Evolutionary conservation across 2,329 filamentous ascomycete genomes (phyloP), one percentile per base, ranked within the genome.

Genomic region (Bipolaris bicolor): DNA sequence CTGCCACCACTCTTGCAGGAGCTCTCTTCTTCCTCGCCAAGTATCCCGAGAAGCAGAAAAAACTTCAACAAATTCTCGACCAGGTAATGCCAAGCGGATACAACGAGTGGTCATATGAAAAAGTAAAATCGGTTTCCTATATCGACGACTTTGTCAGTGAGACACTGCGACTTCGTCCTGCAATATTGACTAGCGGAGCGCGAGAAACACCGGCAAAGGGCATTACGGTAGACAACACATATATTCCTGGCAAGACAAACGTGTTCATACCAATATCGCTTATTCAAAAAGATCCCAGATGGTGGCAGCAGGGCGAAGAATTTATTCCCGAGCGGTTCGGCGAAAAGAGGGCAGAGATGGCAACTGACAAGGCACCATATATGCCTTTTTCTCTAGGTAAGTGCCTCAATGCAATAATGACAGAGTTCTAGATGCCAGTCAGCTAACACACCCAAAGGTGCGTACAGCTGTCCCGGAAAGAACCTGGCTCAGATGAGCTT

Each of bases 201-300:
- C 75, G 79, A 2, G 63, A 73, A 6, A 80, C 79, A 1, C 80
- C 79, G 7, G 54, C 67, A 1, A 49, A 72, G 33, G 76, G 76
- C 4, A 40, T 77, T 0, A 61, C 76, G 39, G 60, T 63, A 18
- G 62, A 52, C 37, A 51, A 60, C 7, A 53, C 48, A 13, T 58
- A 51, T 10, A 65, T 65, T 22, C 62, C 61, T 10, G 55, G 57
- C n/a, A 45, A 58, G 22, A 56, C 54, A 11, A 65, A 62, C 31
- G 61, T 66, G 3, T 24, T 56, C 7, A 13, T 64, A 7, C 53
- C 60, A n/a, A 36, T 49, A 2, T 57, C 47, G 3, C 48, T 58
- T 20, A 57, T 64, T 13, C 62, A 63, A 39, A 44, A 52, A 16
- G 60, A 63, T 33, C 33, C 54, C 9, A 44, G 65, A 31, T 66